phyloP scores from a whole-genome alignment of 108 stramenopile genomes.

The Seminavis robusta region DNA sequence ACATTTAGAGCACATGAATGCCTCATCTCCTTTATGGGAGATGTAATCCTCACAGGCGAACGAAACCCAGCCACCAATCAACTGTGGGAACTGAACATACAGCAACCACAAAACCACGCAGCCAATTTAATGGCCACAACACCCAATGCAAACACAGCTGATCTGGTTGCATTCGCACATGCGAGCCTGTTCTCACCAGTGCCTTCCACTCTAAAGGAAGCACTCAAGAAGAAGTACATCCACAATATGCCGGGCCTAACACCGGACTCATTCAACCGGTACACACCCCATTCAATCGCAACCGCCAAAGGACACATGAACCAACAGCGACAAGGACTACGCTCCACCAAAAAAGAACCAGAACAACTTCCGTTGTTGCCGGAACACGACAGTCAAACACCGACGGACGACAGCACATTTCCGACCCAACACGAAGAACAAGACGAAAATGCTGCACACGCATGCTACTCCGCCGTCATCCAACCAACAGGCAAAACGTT shows the following conservation, averaged over 20 bases:
- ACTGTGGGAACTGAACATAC: too few relatives aligned
- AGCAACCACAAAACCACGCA: too few relatives aligned
- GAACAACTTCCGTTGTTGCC: too few relatives aligned
- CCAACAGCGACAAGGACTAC: constrained; percentile 5
- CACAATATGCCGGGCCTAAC: constrained; percentile 6
- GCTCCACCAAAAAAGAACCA: constrained; percentile 28
- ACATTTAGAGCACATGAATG: too few relatives aligned
- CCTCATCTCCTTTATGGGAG: too few relatives aligned
- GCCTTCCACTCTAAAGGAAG: neutral
- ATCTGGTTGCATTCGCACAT: neutral
- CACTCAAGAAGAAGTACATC: neutral
- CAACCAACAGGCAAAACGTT: constrained; percentile 24
- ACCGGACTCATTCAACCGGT: neutral
- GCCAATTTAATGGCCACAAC: too few relatives aligned
- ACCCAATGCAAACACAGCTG: too few relatives aligned
- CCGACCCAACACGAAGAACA: neutral
- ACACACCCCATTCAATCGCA: constrained; percentile 14
- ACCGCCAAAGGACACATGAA: constrained; percentile 28
- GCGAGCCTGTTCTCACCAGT: neutral
- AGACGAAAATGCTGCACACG: neutral
- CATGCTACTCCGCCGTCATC: constrained; percentile 6
- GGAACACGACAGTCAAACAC: too few relatives aligned
- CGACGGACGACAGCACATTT: neutral
- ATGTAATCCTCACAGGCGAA: too few relatives aligned
- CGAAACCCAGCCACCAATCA: too few relatives aligned